These are phyloP conservation scores for Tricholoma hemisulphureum DNA, from an alignment of 768 basidiomycete species.

Conservation along the genomic window DNA sequence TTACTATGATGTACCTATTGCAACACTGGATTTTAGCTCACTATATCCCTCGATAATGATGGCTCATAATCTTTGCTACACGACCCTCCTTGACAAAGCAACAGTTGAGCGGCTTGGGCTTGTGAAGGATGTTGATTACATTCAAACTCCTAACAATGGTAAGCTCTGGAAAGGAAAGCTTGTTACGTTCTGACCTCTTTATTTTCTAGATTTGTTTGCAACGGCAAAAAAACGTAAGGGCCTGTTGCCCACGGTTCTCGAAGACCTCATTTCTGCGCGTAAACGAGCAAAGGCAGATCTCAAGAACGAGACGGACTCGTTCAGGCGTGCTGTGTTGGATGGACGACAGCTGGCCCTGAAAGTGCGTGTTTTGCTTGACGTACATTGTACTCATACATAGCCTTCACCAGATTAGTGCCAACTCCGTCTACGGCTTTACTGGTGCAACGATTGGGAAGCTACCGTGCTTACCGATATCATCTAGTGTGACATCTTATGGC, in stretches of 20 bases:
- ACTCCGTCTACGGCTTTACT: conserved; percentile 98
- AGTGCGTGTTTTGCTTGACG: conserved; percentile 39
- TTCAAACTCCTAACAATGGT: conserved; percentile 96
- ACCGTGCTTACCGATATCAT: conserved; percentile 94
- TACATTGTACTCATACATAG: neutral
- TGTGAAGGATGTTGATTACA: conserved; percentile 85
- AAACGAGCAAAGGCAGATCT: conserved; percentile 95
- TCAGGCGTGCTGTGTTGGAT: conserved; percentile 94
- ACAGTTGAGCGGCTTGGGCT: conserved; percentile 78
- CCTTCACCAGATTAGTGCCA: conserved; percentile 83
- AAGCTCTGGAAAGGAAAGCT: neutral
- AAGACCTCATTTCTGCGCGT: conserved; percentile 90
- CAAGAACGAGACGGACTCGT: conserved; percentile 95
- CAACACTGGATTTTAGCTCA: conserved; percentile 97
- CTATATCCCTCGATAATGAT: conserved; percentile 99
- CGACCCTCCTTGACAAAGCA: conserved; percentile 81
- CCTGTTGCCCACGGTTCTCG: conserved; percentile 84
- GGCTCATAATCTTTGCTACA: conserved; percentile 99
- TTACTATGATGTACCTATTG: conserved; percentile 95
- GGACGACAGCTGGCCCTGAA: conserved; percentile 97
- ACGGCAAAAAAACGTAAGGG: conserved; percentile 77
- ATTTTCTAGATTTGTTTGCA: conserved; percentile 74
- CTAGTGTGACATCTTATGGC: conserved; percentile 92
- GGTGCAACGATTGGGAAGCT: conserved; percentile 97
- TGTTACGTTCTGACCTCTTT: neutral